Percentiles rank a stretch among this genome's conserved stretches.
Evolutionary conservation across 805 yeast genomes (phyloP).

Genomic region (Yarrowia sp.): DNA sequence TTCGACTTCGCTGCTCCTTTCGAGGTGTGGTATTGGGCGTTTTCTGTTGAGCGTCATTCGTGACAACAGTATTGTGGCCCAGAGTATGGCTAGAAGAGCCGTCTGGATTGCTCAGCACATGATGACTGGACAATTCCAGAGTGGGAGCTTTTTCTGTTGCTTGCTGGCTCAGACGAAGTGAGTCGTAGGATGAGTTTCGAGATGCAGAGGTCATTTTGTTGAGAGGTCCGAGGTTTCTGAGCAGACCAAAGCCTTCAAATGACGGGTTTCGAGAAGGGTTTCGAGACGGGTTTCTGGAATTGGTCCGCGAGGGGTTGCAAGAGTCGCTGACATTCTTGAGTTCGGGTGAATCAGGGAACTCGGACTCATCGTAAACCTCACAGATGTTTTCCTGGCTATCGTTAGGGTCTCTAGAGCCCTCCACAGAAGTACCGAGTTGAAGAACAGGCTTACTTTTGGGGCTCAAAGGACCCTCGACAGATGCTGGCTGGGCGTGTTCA

Average conservation of each 20-base stretch:
- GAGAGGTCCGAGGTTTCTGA: neutral
- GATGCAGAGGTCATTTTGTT: constrained; percentile 19
- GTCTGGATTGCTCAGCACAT: constrained; percentile 4
- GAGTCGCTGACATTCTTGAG: constrained; percentile 20
- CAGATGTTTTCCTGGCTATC: neutral
- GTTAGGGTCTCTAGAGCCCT: neutral
- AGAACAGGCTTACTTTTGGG: neutral
- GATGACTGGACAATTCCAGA: constrained; percentile 12
- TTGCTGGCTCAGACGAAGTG: constrained; percentile 1
- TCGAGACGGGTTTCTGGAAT: constrained; percentile 16
- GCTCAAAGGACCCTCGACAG: neutral
- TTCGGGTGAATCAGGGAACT: constrained; percentile 15
- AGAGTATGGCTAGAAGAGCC: constrained; percentile 15
- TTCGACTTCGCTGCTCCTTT: constrained; percentile 42
- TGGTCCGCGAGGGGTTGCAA: neutral
- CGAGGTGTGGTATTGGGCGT: neutral
- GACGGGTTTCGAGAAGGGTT: constrained; percentile 20
- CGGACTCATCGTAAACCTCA: constrained; percentile 15
- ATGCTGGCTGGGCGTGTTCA: constrained; percentile 13
- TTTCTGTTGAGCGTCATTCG: neutral
- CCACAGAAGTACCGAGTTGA: neutral
- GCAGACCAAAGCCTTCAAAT: constrained; percentile 9
- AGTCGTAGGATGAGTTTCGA: constrained; percentile 14
- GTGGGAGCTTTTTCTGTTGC: constrained; percentile 24
- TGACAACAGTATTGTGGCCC: constrained; percentile 1